Base-by-base conservation (phyloP, 148 eudicot genomes). In the Chenopodium berlandieri region DNA sequence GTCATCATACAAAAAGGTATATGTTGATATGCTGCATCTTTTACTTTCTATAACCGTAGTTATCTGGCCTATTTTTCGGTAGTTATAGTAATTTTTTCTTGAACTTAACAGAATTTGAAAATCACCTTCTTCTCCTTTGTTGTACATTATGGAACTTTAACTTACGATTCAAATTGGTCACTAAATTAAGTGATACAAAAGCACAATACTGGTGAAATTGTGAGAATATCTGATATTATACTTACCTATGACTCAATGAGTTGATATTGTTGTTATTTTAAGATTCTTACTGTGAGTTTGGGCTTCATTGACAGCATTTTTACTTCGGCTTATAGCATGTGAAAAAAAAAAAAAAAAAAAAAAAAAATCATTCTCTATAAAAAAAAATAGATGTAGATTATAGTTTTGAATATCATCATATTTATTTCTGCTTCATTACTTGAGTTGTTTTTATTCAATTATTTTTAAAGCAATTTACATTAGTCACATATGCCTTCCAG, bases 211-310 rank as follows among this genome's bases (percentile, higher is more conserved):
- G 16, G 56, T 52, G 56, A 27, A 27, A 27, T 27, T 27, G 27
- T 10, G 56, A 52, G 56, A 52, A 52, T 52, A 27, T 71, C 10
- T 58, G 68, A 60, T 7, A 30, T 62, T 7, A 20, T 82, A 31
- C 31, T 77, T 71, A 12, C 46, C 64, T 22, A 75, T 82, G n/a
- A 30, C n/a, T 31, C n/a, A 23, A 27, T 79, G 73, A 54, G 66
- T 27, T 27, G 31, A 22, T 83, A 9, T 30, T 46, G 76, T 30
- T 64, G 58, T 69, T 30, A 52, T n/a, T 83, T 75, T 19, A 37
- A 46, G 47, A 46, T 47, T n/a, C 22, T 47, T 25, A 13, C 10
- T 71, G 27, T 10, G 52, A 54, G 52, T 46, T 16, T 73, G 16
- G 54, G 44, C 52, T n/a, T 13, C 67, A 50, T 48, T 31, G 27